Conservation (phyloP, 148 eudicot species). For the Fagopyrum homotropicum region DNA sequence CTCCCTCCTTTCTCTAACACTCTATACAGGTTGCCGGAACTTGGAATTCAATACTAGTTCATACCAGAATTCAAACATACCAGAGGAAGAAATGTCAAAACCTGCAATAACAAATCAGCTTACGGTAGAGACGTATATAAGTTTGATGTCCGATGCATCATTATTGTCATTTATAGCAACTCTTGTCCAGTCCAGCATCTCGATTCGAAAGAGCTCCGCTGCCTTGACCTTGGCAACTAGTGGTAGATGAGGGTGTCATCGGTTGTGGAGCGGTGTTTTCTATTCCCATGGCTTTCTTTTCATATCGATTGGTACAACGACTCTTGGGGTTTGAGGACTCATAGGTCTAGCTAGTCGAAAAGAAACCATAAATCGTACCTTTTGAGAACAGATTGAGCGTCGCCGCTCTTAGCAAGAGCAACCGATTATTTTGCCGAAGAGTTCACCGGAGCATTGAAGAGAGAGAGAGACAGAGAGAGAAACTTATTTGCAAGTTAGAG, state of each 20-base stretch:
- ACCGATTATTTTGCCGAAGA: too few species aligned
- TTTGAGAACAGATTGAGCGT: too few species aligned
- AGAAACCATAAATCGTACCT: too few species aligned
- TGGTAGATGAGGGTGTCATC: slow-evolving; percentile 3
- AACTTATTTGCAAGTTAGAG: too few species aligned
- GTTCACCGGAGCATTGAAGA: too few species aligned
- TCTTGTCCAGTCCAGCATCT: slow-evolving; percentile 4
- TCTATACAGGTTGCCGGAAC: too few species aligned
- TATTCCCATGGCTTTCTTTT: slow-evolving; percentile 5
- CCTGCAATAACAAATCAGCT: not conserved
- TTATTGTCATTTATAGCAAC: slow-evolving; percentile 1
- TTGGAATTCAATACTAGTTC: too few species aligned
- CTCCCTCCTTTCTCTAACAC: too few species aligned
- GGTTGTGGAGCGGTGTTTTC: slow-evolving; percentile 6
- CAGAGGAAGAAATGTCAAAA: not conserved
- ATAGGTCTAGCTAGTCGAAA: too few species aligned
- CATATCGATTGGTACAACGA: slow-evolving; percentile 3
- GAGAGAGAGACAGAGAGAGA: too few species aligned
- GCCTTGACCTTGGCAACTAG: not conserved
- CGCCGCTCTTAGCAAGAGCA: too few species aligned
- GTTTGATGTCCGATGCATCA: not conserved
- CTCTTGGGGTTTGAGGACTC: not conserved
- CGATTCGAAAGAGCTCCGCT: slow-evolving; percentile 3
- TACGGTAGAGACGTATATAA: not conserved
- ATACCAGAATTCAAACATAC: too few species aligned